Evolutionary conservation across 108 stramenopile species (phyloP), one percentile per base, ranked within the genome.

Genomic region (Pseudonitzschia multiseries): DNA sequence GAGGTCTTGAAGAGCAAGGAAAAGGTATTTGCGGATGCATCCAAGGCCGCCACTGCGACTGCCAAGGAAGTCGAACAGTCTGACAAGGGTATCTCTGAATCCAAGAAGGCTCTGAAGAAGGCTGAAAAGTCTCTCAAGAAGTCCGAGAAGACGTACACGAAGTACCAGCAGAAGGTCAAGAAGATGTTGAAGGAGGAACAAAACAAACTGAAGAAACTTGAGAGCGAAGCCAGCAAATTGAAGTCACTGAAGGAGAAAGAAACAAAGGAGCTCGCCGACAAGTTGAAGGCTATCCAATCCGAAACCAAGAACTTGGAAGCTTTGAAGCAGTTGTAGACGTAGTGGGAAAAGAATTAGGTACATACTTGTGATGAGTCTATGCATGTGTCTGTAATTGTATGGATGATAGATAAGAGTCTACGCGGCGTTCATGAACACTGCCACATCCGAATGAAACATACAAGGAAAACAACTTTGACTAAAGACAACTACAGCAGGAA

Each of bases 221-320:
- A 71, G 54, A 29, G 27, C 29, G 53, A 70, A 71, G 48, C 60
- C 9, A 57, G 63, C 57, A 71, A 71, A 40, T 62, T 77, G 13
- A 70, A 71, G 69, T 36, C 76, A 12, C 24, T 42, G 43, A 62
- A 77, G 56, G 59, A 68, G 0, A 62, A 14, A n/a, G 57, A 69
- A 27, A 46, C 57, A 26, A 77, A 77, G 70, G 76, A 77, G 53
- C 64, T 71, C 4, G 31, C 32, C 21, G 51, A 17, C n/a, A 66
- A 65, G 18, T 32, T 54, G 18, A 77, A 77, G 54, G 53, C 69
- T 8, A 29, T 77, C n/a, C 61, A 71, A 57, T 69, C 63, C 10
- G 70, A 77, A 53, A 31, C 57, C 28, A 77, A 77, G 53, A n/a
- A 41, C 9, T 48, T 77, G 29, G 76, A 77, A 66, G 70, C 70